phyloP scores from a whole-genome alignment of 2,329 filamentous ascomycete species.

The Coniochaeta sp. region DNA sequence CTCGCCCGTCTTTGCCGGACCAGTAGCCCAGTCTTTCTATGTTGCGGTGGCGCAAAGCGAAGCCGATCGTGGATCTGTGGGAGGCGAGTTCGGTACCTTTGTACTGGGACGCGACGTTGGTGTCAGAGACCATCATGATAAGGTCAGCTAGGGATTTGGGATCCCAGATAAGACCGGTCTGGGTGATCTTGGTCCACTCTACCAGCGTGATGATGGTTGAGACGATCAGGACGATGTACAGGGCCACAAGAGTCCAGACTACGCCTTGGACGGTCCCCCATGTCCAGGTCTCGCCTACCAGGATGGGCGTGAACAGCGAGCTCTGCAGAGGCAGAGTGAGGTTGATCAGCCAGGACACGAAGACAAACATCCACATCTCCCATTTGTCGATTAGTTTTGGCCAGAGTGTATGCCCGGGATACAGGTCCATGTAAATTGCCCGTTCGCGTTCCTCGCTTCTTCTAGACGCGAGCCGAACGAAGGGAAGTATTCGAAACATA shows the following conservation, averaged over 20 bases:
- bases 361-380: slow-evolving; percentile 56
- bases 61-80: slow-evolving; percentile 41
- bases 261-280: slow-evolving; percentile 76
- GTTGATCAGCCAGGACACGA: slow-evolving; percentile 69
- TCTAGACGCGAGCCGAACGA: slow-evolving; percentile 65
- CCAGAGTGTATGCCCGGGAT: slow-evolving; percentile 62
- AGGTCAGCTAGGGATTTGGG: slow-evolving; percentile 75
- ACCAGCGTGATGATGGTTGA: slow-evolving; percentile 48
- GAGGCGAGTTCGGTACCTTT: slow-evolving; percentile 56
- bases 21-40: slow-evolving; percentile 80
- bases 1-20: slow-evolving; percentile 54
- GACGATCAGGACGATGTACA: slow-evolving; percentile 62
- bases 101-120: slow-evolving; percentile 71
- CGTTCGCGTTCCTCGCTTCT: slow-evolving; percentile 48
- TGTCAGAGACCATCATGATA: slow-evolving; percentile 68
- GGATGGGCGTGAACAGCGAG: slow-evolving; percentile 61
- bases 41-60: slow-evolving; percentile 46
- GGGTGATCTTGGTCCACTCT: slow-evolving; percentile 49
- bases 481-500: slow-evolving; percentile 70
- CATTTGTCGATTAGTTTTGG: slow-evolving; percentile 53
- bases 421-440: slow-evolving; percentile 60
- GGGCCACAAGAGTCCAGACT: slow-evolving; percentile 66
- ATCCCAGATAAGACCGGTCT: slow-evolving; percentile 80
- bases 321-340: slow-evolving; percentile 78
- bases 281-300: slow-evolving; percentile 54